phyloP scores from a whole-genome alignment of 257 asterid genomes.

The Nicotiana sylvestris region DNA sequence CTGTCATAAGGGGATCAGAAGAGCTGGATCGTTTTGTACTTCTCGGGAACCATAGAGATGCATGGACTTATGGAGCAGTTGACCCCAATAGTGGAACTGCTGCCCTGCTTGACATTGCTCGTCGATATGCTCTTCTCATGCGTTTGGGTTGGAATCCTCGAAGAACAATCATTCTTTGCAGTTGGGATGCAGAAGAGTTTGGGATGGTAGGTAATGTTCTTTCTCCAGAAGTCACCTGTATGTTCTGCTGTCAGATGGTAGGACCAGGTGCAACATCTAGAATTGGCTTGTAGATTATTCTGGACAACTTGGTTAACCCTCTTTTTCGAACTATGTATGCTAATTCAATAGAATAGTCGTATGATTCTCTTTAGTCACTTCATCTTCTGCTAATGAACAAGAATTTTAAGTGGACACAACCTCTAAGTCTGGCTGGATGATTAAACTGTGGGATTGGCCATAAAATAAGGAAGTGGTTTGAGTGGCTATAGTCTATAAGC shows the following conservation, averaged over 20 bases:
- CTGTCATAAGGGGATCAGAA: constrained; percentile 64
- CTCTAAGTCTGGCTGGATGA: neutral
- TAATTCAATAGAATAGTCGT: neutral
- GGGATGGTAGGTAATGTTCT: constrained; percentile 92
- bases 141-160: constrained; percentile 85
- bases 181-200: constrained; percentile 99
- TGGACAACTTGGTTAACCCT: neutral
- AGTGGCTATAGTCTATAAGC: constrained; percentile 6
- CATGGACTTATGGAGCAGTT: constrained; percentile 99
- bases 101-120: constrained; percentile 84
- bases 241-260: constrained; percentile 4
- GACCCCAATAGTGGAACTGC: constrained; percentile 98
- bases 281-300: neutral
- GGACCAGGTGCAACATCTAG: neutral
- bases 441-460: neutral
- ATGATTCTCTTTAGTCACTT: neutral
- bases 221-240: constrained; percentile 15
- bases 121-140: constrained; percentile 67
- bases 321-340: neutral
- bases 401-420: neutral
- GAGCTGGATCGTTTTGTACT: constrained; percentile 77
- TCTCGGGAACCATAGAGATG: constrained; percentile 97
- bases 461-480: neutral
- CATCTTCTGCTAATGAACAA: neutral
- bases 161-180: constrained; percentile 77